These are phyloP conservation scores for Silene conica DNA, from an alignment of 148 eudicot genomes.

Conservation along the genomic window DNA sequence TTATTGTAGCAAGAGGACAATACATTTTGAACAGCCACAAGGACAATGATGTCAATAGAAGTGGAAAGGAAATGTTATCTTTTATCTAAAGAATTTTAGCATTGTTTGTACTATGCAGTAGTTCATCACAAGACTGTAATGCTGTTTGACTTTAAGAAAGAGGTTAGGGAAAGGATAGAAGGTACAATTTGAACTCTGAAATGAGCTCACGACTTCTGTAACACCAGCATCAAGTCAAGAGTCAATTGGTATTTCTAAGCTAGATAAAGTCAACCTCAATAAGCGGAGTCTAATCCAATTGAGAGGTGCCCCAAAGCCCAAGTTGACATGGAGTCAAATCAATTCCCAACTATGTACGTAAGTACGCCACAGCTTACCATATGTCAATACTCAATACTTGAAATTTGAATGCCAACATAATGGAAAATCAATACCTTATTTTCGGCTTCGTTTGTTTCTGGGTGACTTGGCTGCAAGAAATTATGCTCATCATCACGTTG, in stretches of 20 bases:
- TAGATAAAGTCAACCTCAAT: background rate
- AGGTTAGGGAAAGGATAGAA: background rate
- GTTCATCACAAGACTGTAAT: too few species aligned
- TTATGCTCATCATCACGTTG: constrained; percentile 48
- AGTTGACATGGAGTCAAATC: background rate
- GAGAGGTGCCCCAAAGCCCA: background rate
- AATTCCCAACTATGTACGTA: background rate
- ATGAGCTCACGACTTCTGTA: background rate
- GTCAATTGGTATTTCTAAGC: background rate
- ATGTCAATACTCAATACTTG: background rate
- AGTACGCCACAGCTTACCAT: background rate
- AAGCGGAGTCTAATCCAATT: too few species aligned
- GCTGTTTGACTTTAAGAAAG: background rate
- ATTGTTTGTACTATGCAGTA: too few species aligned
- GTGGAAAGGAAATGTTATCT: too few species aligned
- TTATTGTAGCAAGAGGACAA: background rate
- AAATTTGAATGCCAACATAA: constrained; percentile 14
- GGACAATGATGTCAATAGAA: background rate
- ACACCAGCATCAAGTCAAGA: too few species aligned
- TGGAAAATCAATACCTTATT: constrained; percentile 44
- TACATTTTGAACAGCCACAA: background rate
- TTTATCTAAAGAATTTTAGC: too few species aligned
- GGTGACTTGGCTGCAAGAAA: constrained; percentile 31
- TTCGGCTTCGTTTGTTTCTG: constrained; percentile 44
- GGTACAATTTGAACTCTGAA: background rate